Evolutionary conservation across 2,329 filamentous ascomycete genomes (phyloP).

Genomic region (Hortaea sp.): DNA sequence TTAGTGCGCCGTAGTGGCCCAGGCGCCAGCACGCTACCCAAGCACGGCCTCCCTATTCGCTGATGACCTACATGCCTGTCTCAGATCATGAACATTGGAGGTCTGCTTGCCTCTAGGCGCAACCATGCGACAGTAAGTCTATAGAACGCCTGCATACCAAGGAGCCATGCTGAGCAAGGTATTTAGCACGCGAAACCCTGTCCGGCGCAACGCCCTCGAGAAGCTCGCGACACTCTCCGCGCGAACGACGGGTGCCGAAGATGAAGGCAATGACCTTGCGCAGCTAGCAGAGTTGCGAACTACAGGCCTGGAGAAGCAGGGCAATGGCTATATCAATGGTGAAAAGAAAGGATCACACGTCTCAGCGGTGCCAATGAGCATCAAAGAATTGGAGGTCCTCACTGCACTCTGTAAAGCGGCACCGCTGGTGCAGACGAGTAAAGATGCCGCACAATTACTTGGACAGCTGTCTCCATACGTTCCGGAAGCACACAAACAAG

Average conservation of each 20-base stretch:
- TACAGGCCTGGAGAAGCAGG: slow-evolving; percentile 7
- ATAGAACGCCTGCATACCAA: background rate
- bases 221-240: slow-evolving; percentile 41
- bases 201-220: slow-evolving; percentile 40
- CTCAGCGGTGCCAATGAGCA: slow-evolving; percentile 37
- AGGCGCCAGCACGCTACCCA: too few species aligned
- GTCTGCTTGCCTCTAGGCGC: too few species aligned
- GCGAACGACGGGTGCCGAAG: slow-evolving; percentile 21
- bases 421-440: slow-evolving; percentile 57
- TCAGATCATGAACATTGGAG: too few species aligned
- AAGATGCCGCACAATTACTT: slow-evolving; percentile 70
- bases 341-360: slow-evolving; percentile 3
- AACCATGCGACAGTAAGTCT: background rate
- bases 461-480: slow-evolving; percentile 74
- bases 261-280: slow-evolving; percentile 25
- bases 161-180: slow-evolving; percentile 8
- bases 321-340: slow-evolving; percentile 5
- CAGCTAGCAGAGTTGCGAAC: slow-evolving; percentile 29
- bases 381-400: slow-evolving; percentile 85
- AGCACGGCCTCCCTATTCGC: too few species aligned
- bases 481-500: slow-evolving; percentile 70
- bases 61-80: background rate
- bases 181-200: slow-evolving; percentile 17
- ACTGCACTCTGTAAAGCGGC: slow-evolving; percentile 86
- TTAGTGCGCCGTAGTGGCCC: too few species aligned